Base-by-base conservation (phyloP, 768 basidiomycete genomes). In the Hemileccinum rubropunctum region DNA sequence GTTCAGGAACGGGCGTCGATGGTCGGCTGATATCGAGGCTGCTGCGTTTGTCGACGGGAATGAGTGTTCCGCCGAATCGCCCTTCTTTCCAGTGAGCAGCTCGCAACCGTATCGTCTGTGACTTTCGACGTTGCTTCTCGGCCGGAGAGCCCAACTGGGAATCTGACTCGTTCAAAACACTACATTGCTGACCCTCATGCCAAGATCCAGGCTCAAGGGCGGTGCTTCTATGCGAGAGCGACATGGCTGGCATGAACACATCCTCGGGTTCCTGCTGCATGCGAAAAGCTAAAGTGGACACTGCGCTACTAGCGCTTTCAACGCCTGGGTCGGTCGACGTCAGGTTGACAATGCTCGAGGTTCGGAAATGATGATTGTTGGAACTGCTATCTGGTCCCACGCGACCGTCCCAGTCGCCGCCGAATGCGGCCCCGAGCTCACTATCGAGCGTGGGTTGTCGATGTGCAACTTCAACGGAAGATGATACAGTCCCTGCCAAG, bases 61-160 rank as follows among this genome's bases (percentile, higher is more conserved):
- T 55, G 7, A 71, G 60, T 1, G 67, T 68, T 49, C 71, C 70
- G 33, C 66, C 65, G 50, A 83, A 80, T 41, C 83, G 74, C 20
- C 78, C 77, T 57, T 81, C 78, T 33, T 74, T 75, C 83, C 81
- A 86, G 23, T 76, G 77, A 42, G 68, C 68, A 37, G 84, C 85
- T 34, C 84, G 77, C 60, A 77, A 73, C 18, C 78, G 78, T 20
- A 85, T 68, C 14, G 81, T 84, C 50, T 76, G 68, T 6, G 76
- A 74, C 40, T 78, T 68, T 44, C 73, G 68, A 5, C 57, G 62
- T 38, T 63, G 63, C 47, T 53, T 68, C 38, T 68, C 67, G 9
- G 55, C 50, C 11, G 57, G 58, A 7, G 57, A 54, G 13, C 42
- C 36, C 17, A 46, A 47, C 12, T 57, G 56, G n/a, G 58, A 45